These are phyloP conservation scores for Spergularia bocconei DNA, from an alignment of 148 eudicot species.

Conservation along the genomic window DNA sequence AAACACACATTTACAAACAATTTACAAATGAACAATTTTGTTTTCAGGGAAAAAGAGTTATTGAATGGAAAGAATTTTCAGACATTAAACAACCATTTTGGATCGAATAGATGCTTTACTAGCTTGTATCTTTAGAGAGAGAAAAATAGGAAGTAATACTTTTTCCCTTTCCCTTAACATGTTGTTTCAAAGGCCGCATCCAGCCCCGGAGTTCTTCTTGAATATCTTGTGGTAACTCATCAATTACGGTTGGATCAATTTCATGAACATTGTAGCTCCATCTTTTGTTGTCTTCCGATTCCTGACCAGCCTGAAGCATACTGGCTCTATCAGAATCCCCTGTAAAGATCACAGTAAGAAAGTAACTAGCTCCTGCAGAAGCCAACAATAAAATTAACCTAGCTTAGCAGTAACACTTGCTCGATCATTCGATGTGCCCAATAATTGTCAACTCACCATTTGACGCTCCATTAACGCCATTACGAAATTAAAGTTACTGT, in stretches of 20 bases:
- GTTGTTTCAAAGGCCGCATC: constrained; percentile 34
- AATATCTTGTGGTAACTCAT: constrained; percentile 35
- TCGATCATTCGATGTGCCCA: neutral
- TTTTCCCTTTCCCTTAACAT: constrained; percentile 6
- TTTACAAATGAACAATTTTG: too few relatives aligned
- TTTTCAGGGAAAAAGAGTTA: too few relatives aligned
- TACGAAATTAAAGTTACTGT: neutral
- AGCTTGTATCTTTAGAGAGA: constrained; percentile 13
- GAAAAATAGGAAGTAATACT: constrained; percentile 29
- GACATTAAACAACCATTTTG: too few relatives aligned
- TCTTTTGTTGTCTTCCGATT: neutral
- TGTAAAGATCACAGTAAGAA: constrained; percentile 4
- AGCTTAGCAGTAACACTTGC: neutral
- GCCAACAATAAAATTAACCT: neutral
- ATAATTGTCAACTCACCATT: neutral
- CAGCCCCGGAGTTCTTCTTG: constrained; percentile 34
- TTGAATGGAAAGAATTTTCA: too few relatives aligned
- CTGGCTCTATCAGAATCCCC: constrained; percentile 11
- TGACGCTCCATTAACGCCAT: neutral
- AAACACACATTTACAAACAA: too few relatives aligned
- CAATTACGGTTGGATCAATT: constrained; percentile 28
- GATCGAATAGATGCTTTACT: neutral
- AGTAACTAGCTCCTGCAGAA: neutral
- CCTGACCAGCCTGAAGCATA: neutral
- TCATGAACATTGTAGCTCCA: constrained; percentile 32